Percentiles rank a stretch among this genome's conserved stretches.
Evolutionary conservation across 768 basidiomycete genomes (phyloP).

Genomic region (Podaxis sp.): DNA sequence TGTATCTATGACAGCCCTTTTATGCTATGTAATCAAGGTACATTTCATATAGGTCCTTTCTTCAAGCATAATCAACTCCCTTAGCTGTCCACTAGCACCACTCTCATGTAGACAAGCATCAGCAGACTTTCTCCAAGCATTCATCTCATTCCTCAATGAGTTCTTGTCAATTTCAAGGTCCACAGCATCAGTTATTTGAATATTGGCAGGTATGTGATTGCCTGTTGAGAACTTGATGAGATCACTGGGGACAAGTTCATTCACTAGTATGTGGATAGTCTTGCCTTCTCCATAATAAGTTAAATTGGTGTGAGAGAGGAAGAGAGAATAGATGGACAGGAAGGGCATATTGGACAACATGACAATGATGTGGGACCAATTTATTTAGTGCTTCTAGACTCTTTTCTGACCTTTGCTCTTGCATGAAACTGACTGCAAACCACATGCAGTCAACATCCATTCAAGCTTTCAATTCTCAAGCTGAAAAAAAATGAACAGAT

Average conservation of each 20-base stretch:
- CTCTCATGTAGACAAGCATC: constrained; percentile 47
- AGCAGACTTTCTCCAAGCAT: constrained; percentile 66
- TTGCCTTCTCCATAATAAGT: constrained; percentile 50
- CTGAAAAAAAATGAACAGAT: constrained; percentile 2
- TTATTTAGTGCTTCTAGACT: constrained; percentile 94
- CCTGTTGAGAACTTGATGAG: constrained; percentile 87
- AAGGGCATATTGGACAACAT: constrained; percentile 67
- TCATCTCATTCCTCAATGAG: constrained; percentile 92
- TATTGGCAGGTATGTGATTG: constrained; percentile 92
- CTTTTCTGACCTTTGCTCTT: constrained; percentile 93
- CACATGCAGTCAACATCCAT: not conserved
- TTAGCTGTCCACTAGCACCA: constrained; percentile 32
- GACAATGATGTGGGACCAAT: constrained; percentile 95
- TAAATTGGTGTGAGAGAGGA: constrained; percentile 17
- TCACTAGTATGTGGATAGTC: constrained; percentile 82
- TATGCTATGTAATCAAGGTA: too few species aligned
- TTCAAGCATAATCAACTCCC: constrained; percentile 60
- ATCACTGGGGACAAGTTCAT: constrained; percentile 94
- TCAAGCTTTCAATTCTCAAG: constrained; percentile 17
- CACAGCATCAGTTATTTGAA: constrained; percentile 77
- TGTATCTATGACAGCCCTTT: too few species aligned
- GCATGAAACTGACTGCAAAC: constrained; percentile 81
- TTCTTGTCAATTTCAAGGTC: constrained; percentile 96
- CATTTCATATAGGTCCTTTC: constrained; percentile 87
- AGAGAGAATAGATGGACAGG: constrained; percentile 20